Evolutionary conservation across 1,284 basidiomycete species (phyloP).

Genomic region (Chiua sp.): DNA sequence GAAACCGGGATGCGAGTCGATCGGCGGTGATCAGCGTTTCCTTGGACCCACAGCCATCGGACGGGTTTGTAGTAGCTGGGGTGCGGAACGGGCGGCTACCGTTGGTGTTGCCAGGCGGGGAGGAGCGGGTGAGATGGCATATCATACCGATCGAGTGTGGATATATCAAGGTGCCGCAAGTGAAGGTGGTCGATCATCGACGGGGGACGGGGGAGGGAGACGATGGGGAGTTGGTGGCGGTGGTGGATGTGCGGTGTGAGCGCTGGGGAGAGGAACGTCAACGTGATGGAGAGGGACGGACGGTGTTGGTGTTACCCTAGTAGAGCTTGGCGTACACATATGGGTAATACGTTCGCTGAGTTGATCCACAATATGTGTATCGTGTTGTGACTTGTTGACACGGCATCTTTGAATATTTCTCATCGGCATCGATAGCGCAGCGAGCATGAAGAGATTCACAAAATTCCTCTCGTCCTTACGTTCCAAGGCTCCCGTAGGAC

Average conservation of each 20-base stretch:
- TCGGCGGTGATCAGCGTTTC: conserved; percentile 71
- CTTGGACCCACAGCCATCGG: conserved; percentile 62
- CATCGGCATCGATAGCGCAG: too few relatives aligned
- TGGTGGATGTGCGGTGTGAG: conserved; percentile 60
- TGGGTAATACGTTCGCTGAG: too few relatives aligned
- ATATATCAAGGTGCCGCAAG: conserved; percentile 58
- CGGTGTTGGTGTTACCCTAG: conserved; percentile 26
- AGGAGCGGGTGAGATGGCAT: conserved; percentile 67
- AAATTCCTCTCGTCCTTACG: too few relatives aligned
- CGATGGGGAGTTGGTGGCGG: conserved; percentile 53
- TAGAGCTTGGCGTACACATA: too few relatives aligned
- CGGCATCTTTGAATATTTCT: too few relatives aligned
- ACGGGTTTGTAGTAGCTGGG: conserved; percentile 75
- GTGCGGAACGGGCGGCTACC: conserved; percentile 67
- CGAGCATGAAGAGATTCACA: too few relatives aligned
- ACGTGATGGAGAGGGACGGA: not conserved
- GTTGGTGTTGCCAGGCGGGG: conserved; percentile 69
- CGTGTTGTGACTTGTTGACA: too few relatives aligned
- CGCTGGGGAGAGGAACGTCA: conserved; percentile 24
- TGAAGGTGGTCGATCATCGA: conserved; percentile 64
- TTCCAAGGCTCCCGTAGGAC: too few relatives aligned
- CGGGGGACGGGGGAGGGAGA: conserved; percentile 37
- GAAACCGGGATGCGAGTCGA: conserved; percentile 65
- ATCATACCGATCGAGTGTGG: conserved; percentile 78
- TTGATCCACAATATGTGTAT: too few relatives aligned